Conservation (phyloP, 176 grass and related monocot genomes). For the Phragmites australis region DNA sequence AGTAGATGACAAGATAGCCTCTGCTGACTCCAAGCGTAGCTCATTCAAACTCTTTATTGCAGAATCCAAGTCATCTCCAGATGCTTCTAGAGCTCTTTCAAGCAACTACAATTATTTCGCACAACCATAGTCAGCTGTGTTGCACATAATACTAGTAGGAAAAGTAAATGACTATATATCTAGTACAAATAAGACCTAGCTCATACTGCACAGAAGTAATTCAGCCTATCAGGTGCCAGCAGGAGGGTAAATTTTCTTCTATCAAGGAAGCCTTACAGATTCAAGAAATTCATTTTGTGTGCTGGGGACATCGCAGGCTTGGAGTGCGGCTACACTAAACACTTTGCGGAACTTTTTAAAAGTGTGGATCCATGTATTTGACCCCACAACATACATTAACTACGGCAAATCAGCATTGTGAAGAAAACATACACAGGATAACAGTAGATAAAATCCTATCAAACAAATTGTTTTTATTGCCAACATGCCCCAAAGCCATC, state of each 20-base stretch:
- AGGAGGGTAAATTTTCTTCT: neutral
- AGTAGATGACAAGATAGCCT: slow-evolving; percentile 42
- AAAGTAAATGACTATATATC: neutral
- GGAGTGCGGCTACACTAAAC: neutral
- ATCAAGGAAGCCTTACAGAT: neutral
- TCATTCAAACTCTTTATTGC: slow-evolving; percentile 81
- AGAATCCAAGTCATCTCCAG: slow-evolving; percentile 83
- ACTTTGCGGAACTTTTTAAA: neutral
- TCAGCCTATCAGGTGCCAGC: neutral
- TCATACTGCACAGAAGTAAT: neutral
- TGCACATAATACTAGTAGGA: neutral
- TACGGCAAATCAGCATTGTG: neutral
- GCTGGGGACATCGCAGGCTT: neutral
- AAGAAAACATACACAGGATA: neutral
- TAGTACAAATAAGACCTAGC: neutral
- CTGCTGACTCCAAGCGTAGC: slow-evolving; percentile 55
- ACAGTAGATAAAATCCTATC: neutral
- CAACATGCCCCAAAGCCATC: neutral
- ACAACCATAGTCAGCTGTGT: slow-evolving; percentile 6
- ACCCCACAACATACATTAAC: neutral
- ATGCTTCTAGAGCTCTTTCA: slow-evolving; percentile 75
- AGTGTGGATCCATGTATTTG: neutral
- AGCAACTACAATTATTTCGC: slow-evolving; percentile 65
- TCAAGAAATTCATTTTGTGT: neutral
- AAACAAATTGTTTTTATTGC: neutral